Evolutionary conservation across 306 rosid species (phyloP).

Genomic region (Trifolium pratense): DNA sequence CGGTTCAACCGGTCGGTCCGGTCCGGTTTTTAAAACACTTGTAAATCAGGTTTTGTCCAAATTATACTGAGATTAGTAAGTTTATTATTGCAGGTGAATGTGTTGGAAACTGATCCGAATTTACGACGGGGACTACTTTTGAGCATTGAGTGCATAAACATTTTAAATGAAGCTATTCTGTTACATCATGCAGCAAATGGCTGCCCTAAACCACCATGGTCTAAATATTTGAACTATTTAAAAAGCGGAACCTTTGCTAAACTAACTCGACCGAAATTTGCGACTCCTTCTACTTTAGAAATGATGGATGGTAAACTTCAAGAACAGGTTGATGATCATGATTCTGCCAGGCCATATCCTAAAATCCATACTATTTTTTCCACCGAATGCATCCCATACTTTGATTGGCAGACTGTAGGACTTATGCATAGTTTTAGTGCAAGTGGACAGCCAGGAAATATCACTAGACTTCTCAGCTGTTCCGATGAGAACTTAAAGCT

Average conservation of each 20-base stretch:
- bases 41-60: not conserved
- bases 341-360: slow-evolving; percentile 22
- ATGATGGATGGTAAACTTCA: slow-evolving; percentile 29
- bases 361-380: slow-evolving; percentile 46
- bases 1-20: too few relatives aligned
- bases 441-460: slow-evolving; percentile 50
- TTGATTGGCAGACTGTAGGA: slow-evolving; percentile 50
- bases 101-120: slow-evolving; percentile 39
- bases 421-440: slow-evolving; percentile 41
- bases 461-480: slow-evolving; percentile 48
- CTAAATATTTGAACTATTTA: slow-evolving; percentile 44
- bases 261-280: slow-evolving; percentile 39
- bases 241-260: slow-evolving; percentile 43
- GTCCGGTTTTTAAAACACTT: too few relatives aligned
- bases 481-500: slow-evolving; percentile 40
- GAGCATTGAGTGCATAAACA: slow-evolving; percentile 46
- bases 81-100: slow-evolving; percentile 35
- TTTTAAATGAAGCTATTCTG: slow-evolving; percentile 43
- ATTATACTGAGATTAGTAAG: slow-evolving; percentile 10
- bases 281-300: slow-evolving; percentile 43
- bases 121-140: slow-evolving; percentile 38
- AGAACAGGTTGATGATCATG: slow-evolving; percentile 22
- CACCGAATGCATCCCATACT: slow-evolving; percentile 42
- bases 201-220: slow-evolving; percentile 46
- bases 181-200: slow-evolving; percentile 39